phyloP scores from a whole-genome alignment of 2,329 filamentous ascomycete species.

The Sordariomycetes sp. region DNA sequence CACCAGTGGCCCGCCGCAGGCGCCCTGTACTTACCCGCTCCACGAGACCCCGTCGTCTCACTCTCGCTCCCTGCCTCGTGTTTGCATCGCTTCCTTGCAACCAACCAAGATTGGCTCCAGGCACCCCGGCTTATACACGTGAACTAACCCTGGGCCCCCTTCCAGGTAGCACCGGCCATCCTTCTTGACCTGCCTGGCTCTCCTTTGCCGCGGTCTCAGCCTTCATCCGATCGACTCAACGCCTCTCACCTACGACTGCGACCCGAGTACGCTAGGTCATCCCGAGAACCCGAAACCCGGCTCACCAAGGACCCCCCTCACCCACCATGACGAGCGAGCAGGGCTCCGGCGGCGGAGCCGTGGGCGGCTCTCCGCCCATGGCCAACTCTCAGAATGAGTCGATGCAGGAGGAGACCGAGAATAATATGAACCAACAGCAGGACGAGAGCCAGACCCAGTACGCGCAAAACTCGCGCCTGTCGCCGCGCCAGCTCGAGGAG shows the following conservation, averaged over 20 bases:
- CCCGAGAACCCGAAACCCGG: not conserved
- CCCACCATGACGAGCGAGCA: conserved; percentile 25
- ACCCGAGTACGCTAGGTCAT: not conserved
- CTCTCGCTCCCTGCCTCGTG: not conserved
- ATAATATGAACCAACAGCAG: conserved; percentile 18
- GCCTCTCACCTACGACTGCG: not conserved
- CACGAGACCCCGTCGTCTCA: conserved; percentile 5
- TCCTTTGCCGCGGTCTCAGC: not conserved
- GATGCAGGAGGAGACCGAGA: conserved; percentile 27
- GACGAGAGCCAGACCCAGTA: conserved; percentile 19
- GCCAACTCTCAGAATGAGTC: conserved; percentile 29
- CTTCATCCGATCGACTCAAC: not conserved
- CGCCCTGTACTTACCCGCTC: conserved; percentile 3
- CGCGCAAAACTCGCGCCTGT: conserved; percentile 21
- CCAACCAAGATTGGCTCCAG: not conserved
- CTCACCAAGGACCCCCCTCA: not conserved
- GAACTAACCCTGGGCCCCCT: not conserved
- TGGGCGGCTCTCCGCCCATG: conserved; percentile 23
- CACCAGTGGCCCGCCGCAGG: not conserved
- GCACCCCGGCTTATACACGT: not conserved
- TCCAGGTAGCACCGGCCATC: not conserved
- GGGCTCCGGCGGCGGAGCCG: conserved; percentile 25
- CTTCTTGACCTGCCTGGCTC: not conserved
- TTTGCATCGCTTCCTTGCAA: not conserved
- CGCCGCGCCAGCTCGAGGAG: conserved; percentile 20